These are phyloP conservation scores for Rhizophagus prolifer DNA, from an alignment of 192 early-diverging fungal genomes.

Conservation along the genomic window DNA sequence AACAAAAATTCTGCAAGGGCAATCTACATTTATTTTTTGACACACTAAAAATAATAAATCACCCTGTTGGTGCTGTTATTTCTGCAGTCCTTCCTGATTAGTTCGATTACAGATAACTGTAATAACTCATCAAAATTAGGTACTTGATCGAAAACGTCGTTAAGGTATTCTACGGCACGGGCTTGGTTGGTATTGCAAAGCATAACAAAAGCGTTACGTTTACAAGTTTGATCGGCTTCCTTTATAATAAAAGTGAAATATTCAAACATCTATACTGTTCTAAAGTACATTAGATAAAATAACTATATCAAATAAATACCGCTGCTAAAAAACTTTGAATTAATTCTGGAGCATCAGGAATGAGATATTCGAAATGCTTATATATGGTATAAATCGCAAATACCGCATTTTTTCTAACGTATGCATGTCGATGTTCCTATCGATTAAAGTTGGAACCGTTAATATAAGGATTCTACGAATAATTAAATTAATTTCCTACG, in stretches of 20 bases:
- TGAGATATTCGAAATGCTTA: conserved; percentile 85
- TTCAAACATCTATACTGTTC: not conserved
- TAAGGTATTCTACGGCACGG: conserved; percentile 84
- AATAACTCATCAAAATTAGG: conserved; percentile 85
- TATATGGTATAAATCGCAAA: conserved; percentile 88
- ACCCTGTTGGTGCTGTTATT: conserved; percentile 83
- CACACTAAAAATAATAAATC: not conserved
- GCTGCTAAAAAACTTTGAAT: conserved; percentile 67
- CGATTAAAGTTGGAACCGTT: not conserved
- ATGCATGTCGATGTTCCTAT: conserved; percentile 93
- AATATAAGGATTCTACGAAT: conserved; percentile 17
- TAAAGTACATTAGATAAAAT: not conserved
- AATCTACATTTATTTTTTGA: not conserved
- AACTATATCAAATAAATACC: conserved; percentile 30
- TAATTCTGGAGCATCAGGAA: conserved; percentile 93
- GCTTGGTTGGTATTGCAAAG: conserved; percentile 74
- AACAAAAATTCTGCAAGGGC: not conserved
- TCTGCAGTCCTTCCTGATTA: conserved; percentile 90
- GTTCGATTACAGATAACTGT: conserved; percentile 91
- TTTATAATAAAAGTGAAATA: conserved; percentile 31
- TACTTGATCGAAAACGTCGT: conserved; percentile 71
- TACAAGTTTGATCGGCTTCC: conserved; percentile 92
- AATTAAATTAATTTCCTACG: not conserved
- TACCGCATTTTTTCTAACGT: conserved; percentile 98
- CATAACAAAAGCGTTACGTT: conserved; percentile 94